Evolutionary conservation across 257 asterid genomes (phyloP).

Genomic region (Linaria vulgaris): DNA sequence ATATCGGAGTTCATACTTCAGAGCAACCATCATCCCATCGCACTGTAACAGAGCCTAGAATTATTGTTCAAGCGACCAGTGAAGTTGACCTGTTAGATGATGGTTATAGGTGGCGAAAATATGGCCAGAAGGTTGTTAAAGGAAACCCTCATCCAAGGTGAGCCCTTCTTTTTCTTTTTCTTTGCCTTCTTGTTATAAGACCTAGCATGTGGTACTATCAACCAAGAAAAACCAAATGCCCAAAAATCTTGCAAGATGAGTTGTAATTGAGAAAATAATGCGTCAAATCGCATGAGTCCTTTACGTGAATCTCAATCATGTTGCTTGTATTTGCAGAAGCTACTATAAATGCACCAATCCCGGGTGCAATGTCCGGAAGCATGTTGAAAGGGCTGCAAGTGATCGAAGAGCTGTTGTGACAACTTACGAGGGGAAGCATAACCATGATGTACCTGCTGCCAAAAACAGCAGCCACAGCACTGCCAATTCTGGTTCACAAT

Average conservation of each 20-base stretch:
- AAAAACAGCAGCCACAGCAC: conserved; percentile 62
- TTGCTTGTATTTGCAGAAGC: conserved; percentile 58
- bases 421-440: conserved; percentile 86
- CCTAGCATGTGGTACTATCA: too few relatives aligned
- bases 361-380: conserved; percentile 85
- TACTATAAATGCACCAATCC: conserved; percentile 83
- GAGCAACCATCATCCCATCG: conserved; percentile 71
- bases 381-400: conserved; percentile 84
- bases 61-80: conserved; percentile 88
- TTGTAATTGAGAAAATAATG: too few relatives aligned
- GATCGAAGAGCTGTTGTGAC: conserved; percentile 88
- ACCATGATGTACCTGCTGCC: conserved; percentile 79
- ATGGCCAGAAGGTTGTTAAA: conserved; percentile 96
- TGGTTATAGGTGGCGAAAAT: conserved; percentile 91
- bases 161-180: not conserved
- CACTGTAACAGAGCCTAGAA: conserved; percentile 86
- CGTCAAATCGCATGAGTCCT: too few relatives aligned
- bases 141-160: conserved; percentile 96
- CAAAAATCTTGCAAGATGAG: too few relatives aligned
- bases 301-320: too few relatives aligned
- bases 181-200: not conserved
- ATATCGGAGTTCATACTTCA: conserved; percentile 47
- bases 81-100: conserved; percentile 93
- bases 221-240: too few relatives aligned
- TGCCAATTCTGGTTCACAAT: conserved; percentile 46